phyloP scores from a whole-genome alignment of 2,329 filamentous ascomycete genomes.

The Phoma sp. region DNA sequence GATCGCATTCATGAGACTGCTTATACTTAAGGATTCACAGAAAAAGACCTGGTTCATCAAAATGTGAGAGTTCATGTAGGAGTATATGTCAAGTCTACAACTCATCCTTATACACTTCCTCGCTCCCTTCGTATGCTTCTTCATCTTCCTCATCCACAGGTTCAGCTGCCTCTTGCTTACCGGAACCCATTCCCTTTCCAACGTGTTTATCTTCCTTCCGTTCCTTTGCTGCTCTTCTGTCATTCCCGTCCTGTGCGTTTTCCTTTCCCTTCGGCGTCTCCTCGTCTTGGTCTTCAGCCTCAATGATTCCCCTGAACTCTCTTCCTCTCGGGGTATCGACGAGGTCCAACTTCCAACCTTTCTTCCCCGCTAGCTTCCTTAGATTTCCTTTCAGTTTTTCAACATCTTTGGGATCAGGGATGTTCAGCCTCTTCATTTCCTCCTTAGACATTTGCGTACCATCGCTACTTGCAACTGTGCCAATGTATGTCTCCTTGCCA shows the following conservation, averaged over 20 bases:
- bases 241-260: constrained; percentile 21
- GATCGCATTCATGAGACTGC: not conserved
- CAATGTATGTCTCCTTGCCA: constrained; percentile 61
- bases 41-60: no score
- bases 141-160: constrained; percentile 29
- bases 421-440: constrained; percentile 71
- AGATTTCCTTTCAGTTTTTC: constrained; percentile 73
- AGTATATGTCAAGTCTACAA: constrained; percentile 28
- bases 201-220: constrained; percentile 31
- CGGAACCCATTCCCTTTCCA: constrained; percentile 55
- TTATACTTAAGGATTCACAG: not conserved
- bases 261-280: constrained; percentile 30
- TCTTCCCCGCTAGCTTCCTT: constrained; percentile 70
- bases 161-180: constrained; percentile 20
- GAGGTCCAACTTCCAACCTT: constrained; percentile 81
- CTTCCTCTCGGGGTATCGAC: constrained; percentile 70
- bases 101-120: constrained; percentile 52
- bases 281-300: constrained; percentile 62
- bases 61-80: not conserved
- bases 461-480: constrained; percentile 62
- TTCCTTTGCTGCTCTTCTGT: constrained; percentile 26
- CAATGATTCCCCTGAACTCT: constrained; percentile 74
- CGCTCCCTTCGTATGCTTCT: constrained; percentile 44
- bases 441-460: constrained; percentile 68
- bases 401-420: constrained; percentile 68